Conservation (phyloP, 2,329 filamentous ascomycete species). For the Diplodia corticola region DNA sequence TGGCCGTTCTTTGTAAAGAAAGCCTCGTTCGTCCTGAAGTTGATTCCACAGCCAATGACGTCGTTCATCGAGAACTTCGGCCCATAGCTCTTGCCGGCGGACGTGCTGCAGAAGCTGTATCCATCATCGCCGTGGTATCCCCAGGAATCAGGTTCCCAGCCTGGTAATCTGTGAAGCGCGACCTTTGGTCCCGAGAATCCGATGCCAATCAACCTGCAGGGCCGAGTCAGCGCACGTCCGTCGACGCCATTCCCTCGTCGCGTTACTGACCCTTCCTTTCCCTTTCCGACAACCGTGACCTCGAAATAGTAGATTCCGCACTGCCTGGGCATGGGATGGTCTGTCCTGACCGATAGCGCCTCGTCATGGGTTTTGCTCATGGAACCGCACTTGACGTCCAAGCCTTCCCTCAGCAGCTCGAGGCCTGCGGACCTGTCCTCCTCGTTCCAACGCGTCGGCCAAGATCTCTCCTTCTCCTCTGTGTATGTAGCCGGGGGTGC, state of each 20-base stretch:
- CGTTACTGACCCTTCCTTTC: conserved; percentile 64
- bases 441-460: conserved; percentile 82
- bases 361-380: conserved; percentile 65
- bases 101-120: conserved; percentile 61
- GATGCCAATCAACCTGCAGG: conserved; percentile 53
- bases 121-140: conserved; percentile 69
- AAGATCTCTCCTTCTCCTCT: conserved; percentile 28
- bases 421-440: conserved; percentile 72
- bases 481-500: conserved; percentile 45
- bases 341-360: conserved; percentile 76
- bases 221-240: conserved; percentile 15
- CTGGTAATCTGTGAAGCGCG: conserved; percentile 60
- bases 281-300: conserved; percentile 64
- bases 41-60: conserved; percentile 65
- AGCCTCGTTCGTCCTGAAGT: conserved; percentile 60
- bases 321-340: conserved; percentile 83
- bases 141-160: conserved; percentile 67
- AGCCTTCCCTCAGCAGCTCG: conserved; percentile 72
- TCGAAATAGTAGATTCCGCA: conserved; percentile 97
- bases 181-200: conserved; percentile 63
- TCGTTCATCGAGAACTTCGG: conserved; percentile 61
- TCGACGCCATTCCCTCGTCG: conserved; percentile 26
- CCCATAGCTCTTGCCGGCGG: conserved; percentile 59
- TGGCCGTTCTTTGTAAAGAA: conserved; percentile 68
- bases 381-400: conserved; percentile 66